Base-by-base conservation (phyloP, 176 grass and related monocot genomes). In the Ampelocalamus luodianensis region DNA sequence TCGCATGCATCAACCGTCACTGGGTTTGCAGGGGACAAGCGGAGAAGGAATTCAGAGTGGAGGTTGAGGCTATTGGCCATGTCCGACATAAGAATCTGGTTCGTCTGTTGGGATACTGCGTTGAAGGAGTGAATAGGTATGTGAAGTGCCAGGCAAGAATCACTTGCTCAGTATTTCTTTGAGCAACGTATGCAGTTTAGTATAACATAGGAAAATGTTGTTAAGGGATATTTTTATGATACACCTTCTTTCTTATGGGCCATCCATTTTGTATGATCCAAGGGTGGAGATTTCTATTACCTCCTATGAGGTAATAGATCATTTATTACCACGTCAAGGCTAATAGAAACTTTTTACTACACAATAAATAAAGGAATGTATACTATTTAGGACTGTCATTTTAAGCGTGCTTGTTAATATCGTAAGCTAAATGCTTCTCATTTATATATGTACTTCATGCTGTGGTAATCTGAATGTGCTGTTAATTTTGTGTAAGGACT, bases 1-100 rank as follows among this genome's bases (percentile, higher is more conserved):
- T 66, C 10, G 12, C 10, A 16, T 39, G 45, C 34, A 17, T 32
- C 20, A 18, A 85, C 37, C 22, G 0, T 77, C 77, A 0, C 17
- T 44, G 26, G 70, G 40, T 80, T 90, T 95, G 39, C 77, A 99
- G 96, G 86, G 96, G 96, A 2, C 96, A 99, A 74, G 96, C 96
- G 59, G 96, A 99, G 76, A 99, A 94, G 76, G 96, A 99, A 86
- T 99, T 99, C 76, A 99, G 96, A 78, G 93, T 99, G 23, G 96
- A 99, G 90, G 96, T 96, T 54, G 96, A 99, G 79, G 96, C 96
- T 75, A 99, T 99, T 92, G 96, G 96, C 65, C 93, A 99, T 82
- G 96, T 99, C 38, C 77, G 96, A 16, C 96, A 99, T 56, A 99
- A 99, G 75, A 99, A 99, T 89, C 79, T 99, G 71, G 96, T 92